These are phyloP conservation scores for Pelagomonas calceolata DNA, from an alignment of 108 stramenopile species.

Conservation along the genomic window DNA sequence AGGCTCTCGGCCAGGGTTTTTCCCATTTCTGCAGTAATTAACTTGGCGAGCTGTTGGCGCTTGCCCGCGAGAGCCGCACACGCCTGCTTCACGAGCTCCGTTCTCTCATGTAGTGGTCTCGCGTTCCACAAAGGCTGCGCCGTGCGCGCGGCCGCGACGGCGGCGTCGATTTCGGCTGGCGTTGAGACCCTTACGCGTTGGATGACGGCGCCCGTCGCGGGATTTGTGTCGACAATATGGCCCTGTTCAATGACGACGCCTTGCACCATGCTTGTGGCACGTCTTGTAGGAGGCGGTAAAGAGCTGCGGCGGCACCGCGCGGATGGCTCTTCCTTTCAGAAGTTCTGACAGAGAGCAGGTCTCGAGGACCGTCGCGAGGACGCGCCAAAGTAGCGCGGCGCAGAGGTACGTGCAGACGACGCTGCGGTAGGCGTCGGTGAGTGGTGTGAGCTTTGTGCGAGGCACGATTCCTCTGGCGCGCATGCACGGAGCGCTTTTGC, in stretches of 20 bases:
- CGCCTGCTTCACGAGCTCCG: conserved; percentile 41
- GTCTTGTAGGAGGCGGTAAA: too few relatives aligned
- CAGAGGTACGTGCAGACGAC: too few relatives aligned
- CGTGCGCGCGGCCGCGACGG: background rate
- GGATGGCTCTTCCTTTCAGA: too few relatives aligned
- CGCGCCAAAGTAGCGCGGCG: too few relatives aligned
- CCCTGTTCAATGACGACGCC: background rate
- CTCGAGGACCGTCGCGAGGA: too few relatives aligned
- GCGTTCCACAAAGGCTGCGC: background rate
- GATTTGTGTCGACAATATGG: background rate
- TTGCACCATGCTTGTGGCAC: too few relatives aligned
- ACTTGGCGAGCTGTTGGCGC: conserved; percentile 7
- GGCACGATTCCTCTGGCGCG: too few relatives aligned
- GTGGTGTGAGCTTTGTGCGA: too few relatives aligned
- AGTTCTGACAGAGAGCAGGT: too few relatives aligned
- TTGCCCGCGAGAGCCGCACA: conserved; percentile 22
- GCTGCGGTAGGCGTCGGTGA: too few relatives aligned
- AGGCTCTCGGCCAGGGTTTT: conserved; percentile 59
- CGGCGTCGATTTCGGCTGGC: background rate
- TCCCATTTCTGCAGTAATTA: conserved; percentile 53
- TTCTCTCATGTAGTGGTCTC: background rate
- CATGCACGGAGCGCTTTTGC: too few relatives aligned
- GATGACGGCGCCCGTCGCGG: background rate
- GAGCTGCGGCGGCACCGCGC: too few relatives aligned
- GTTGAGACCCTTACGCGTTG: background rate